Conservation (phyloP, 495 filamentous ascomycete species). For the Talaromyces trachyspermus region DNA sequence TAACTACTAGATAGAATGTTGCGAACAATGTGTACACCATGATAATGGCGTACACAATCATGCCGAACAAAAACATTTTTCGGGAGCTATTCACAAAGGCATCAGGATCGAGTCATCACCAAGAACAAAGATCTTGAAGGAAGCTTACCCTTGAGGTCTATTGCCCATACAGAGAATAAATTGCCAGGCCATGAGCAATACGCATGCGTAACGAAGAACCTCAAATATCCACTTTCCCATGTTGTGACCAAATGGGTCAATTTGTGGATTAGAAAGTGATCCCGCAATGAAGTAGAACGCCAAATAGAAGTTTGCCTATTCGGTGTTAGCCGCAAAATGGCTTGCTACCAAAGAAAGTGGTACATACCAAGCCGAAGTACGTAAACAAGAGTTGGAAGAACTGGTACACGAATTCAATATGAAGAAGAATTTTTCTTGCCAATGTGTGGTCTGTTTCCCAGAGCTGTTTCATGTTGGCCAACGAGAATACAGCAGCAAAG, state of each 20-base stretch:
- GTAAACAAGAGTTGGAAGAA: slow-evolving; percentile 87
- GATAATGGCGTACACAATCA: slow-evolving; percentile 84
- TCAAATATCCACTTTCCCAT: slow-evolving; percentile 81
- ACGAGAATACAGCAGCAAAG: slow-evolving; percentile 96
- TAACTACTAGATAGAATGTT: slow-evolving; percentile 74
- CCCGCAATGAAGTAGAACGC: slow-evolving; percentile 98
- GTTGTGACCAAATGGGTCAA: slow-evolving; percentile 86
- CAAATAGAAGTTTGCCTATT: slow-evolving; percentile 90
- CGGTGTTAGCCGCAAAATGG: slow-evolving; percentile 2
- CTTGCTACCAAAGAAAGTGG: background rate
- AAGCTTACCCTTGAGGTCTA: slow-evolving; percentile 75
- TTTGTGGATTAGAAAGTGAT: slow-evolving; percentile 68
- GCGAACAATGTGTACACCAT: slow-evolving; percentile 96
- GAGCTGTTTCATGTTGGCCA: slow-evolving; percentile 89
- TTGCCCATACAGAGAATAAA: slow-evolving; percentile 99
- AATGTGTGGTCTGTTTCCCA: slow-evolving; percentile 92
- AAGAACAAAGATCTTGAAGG: background rate
- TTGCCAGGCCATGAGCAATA: slow-evolving; percentile 84
- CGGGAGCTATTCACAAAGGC: slow-evolving; percentile 67
- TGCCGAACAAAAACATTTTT: slow-evolving; percentile 78
- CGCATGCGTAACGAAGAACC: slow-evolving; percentile 73
- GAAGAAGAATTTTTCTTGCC: slow-evolving; percentile 79
- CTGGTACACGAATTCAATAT: slow-evolving; percentile 96
- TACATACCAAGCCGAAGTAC: slow-evolving; percentile 77
- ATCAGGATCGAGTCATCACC: too few species aligned